phyloP scores from a whole-genome alignment of 208 protist genomes.

The Acanthamoeba rhysodes region DNA sequence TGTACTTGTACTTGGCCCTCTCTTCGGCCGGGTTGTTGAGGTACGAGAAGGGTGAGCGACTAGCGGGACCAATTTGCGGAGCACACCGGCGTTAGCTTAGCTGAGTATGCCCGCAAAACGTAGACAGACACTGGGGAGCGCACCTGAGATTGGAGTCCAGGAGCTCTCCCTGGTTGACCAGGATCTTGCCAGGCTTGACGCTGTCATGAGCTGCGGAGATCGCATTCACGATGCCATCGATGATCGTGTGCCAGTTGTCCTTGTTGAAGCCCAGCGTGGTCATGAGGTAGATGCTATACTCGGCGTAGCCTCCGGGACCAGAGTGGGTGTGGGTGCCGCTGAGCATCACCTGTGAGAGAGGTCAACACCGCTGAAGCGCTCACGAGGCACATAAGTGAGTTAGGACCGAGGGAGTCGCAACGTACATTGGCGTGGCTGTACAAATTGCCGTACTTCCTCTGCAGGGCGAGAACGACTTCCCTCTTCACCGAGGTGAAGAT shows the following conservation, averaged over 20 bases:
- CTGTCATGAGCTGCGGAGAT: conserved; percentile 82
- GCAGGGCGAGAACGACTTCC: conserved; percentile 77
- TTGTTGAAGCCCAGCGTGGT: conserved; percentile 85
- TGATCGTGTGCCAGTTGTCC: conserved; percentile 83
- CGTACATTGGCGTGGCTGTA: conserved; percentile 83
- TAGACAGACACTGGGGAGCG: neutral
- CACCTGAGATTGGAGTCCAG: conserved; percentile 81
- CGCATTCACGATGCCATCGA: conserved; percentile 83
- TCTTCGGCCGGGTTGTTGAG: conserved; percentile 85
- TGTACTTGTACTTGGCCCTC: conserved; percentile 80
- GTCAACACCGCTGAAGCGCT: neutral
- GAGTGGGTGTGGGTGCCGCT: conserved; percentile 87
- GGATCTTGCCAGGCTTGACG: conserved; percentile 73
- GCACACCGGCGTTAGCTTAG: too few species aligned
- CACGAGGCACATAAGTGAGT: too few species aligned
- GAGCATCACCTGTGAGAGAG: conserved; percentile 42
- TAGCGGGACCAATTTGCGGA: neutral
- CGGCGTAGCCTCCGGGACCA: conserved; percentile 80
- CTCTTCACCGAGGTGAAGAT: conserved; percentile 84
- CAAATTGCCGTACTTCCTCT: conserved; percentile 74
- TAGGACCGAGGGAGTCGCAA: neutral
- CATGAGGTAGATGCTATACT: conserved; percentile 73
- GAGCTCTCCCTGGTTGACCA: conserved; percentile 75
- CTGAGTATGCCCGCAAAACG: neutral
- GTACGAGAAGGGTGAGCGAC: conserved; percentile 84